Evolutionary conservation across 345 rosid genomes (phyloP).

Genomic region (Passiflora organensis): DNA sequence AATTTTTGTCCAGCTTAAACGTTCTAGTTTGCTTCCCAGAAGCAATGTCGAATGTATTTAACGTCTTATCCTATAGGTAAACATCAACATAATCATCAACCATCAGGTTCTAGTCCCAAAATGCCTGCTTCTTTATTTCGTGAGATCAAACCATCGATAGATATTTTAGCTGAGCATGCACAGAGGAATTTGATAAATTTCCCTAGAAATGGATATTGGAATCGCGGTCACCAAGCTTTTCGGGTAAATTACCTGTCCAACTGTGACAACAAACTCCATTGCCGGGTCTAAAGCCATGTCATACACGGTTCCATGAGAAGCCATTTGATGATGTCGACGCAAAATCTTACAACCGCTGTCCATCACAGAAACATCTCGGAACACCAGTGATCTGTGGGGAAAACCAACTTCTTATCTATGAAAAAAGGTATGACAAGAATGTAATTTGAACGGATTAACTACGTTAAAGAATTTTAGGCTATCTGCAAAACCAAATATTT

Average conservation of each 20-base stretch:
- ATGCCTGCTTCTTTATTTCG: slow-evolving; percentile 2
- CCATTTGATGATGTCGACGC: slow-evolving; percentile 57
- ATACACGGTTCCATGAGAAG: slow-evolving; percentile 70
- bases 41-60: slow-evolving; percentile 53
- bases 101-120: slow-evolving; percentile 7
- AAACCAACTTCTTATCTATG: slow-evolving; percentile 5
- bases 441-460: slow-evolving; percentile 1
- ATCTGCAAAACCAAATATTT: neutral
- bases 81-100: slow-evolving; percentile 12
- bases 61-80: slow-evolving; percentile 63
- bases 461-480: neutral
- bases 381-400: slow-evolving; percentile 50
- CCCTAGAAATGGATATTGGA: slow-evolving; percentile 4
- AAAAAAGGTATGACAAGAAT: slow-evolving; percentile 5
- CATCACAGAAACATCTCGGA: slow-evolving; percentile 49
- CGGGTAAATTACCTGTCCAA: slow-evolving; percentile 58
- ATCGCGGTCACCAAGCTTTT: slow-evolving; percentile 2
- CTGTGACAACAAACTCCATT: slow-evolving; percentile 58
- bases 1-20: slow-evolving; percentile 64
- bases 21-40: slow-evolving; percentile 66
- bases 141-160: neutral
- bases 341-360: slow-evolving; percentile 32
- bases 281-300: slow-evolving; percentile 75
- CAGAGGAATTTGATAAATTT: neutral
- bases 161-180: neutral